These are phyloP conservation scores for Neofusicoccum sp. DNA, from an alignment of 2,329 filamentous ascomycete species.

Conservation along the genomic window DNA sequence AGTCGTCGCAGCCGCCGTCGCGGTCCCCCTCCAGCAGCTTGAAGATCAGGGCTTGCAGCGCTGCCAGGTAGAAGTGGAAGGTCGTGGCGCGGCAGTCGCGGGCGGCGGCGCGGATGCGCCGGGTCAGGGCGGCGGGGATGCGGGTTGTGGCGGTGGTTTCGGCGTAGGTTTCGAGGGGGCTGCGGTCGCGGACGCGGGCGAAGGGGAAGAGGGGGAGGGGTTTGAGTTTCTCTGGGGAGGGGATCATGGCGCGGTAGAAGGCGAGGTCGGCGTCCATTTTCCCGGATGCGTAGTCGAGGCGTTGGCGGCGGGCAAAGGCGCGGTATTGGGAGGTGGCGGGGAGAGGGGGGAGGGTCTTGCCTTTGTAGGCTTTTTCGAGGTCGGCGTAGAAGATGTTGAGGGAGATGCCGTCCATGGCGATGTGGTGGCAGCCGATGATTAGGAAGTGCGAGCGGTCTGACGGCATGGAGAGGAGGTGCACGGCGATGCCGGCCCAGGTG, in stretches of 20 bases:
- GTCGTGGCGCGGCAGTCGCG: constrained; percentile 35
- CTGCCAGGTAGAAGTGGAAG: constrained; percentile 53
- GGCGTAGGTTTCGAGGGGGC: too few species aligned
- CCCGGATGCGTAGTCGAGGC: not conserved
- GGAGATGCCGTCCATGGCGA: constrained; percentile 37
- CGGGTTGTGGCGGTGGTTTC: too few species aligned
- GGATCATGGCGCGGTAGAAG: constrained; percentile 20
- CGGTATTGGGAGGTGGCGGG: not conserved
- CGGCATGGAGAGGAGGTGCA: constrained; percentile 25
- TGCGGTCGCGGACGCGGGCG: constrained; percentile 26
- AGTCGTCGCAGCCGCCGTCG: constrained; percentile 40
- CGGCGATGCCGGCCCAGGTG: constrained; percentile 27
- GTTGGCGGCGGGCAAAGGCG: constrained; percentile 7
- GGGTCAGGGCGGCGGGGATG: not conserved
- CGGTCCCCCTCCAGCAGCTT: constrained; percentile 31
- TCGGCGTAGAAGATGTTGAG: constrained; percentile 30
- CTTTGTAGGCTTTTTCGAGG: constrained; percentile 26
- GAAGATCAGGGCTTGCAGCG: constrained; percentile 40
- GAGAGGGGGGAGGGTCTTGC: not conserved
- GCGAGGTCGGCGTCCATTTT: not conserved
- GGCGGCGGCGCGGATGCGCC: constrained; percentile 7
- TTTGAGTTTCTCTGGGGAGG: not conserved
- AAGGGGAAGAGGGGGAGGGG: constrained; percentile 37
- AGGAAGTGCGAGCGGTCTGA: constrained; percentile 23
- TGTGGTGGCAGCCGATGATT: constrained; percentile 38